Percentiles rank a stretch among this genome's conserved stretches.
Evolutionary conservation across 768 basidiomycete species (phyloP).

Genomic region (Leccinum subgranulosum): DNA sequence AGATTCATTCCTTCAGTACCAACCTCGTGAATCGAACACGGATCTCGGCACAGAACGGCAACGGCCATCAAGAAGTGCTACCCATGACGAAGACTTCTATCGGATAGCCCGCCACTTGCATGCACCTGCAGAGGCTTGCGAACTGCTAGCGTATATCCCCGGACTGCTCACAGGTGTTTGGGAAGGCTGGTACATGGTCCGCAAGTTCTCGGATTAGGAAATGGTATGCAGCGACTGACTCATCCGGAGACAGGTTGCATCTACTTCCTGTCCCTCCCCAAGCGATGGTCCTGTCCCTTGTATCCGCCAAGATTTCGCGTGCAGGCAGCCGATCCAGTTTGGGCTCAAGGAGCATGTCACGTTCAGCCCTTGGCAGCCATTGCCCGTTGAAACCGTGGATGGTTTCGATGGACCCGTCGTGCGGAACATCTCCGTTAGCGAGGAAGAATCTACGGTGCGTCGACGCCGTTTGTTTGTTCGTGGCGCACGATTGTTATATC

Average conservation of each 20-base stretch:
- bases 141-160: constrained; percentile 35
- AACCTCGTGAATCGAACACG: constrained; percentile 28
- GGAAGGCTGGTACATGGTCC: constrained; percentile 61
- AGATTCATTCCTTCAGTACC: constrained; percentile 35
- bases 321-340: constrained; percentile 51
- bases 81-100: constrained; percentile 39
- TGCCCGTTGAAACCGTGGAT: constrained; percentile 21
- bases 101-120: constrained; percentile 24
- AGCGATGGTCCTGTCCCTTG: constrained; percentile 8
- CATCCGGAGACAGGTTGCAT: constrained; percentile 24
- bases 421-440: constrained; percentile 20
- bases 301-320: constrained; percentile 34
- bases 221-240: constrained; percentile 16
- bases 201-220: constrained; percentile 21
- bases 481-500: constrained; percentile 22
- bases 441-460: constrained; percentile 26
- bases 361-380: constrained; percentile 37
- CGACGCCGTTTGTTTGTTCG: neutral
- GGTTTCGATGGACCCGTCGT: constrained; percentile 24
- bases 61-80: constrained; percentile 33
- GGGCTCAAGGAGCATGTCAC: constrained; percentile 43
- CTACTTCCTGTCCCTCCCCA: constrained; percentile 18
- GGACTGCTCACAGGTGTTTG: constrained; percentile 54
- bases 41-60: constrained; percentile 30
- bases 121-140: constrained; percentile 19